Percentiles rank a stretch among this genome's conserved stretches.
Evolutionary conservation across 495 filamentous ascomycete species (phyloP).

Genomic region (Hyaloscypha variabilis): DNA sequence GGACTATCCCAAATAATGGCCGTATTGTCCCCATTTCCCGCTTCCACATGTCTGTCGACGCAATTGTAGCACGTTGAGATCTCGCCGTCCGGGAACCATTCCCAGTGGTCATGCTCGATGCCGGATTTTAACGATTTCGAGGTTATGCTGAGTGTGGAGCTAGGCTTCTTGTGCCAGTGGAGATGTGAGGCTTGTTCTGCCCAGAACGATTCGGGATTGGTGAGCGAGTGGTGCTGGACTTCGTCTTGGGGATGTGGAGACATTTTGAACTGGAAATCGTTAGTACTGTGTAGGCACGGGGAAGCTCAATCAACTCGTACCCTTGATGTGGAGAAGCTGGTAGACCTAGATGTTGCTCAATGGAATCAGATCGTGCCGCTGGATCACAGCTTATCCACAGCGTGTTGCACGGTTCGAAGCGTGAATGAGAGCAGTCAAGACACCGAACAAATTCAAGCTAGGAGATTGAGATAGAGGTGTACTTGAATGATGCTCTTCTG

Average conservation of each 20-base stretch:
- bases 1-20: conserved; percentile 91
- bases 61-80: conserved; percentile 92
- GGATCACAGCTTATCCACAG: too few species aligned
- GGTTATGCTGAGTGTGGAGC: conserved; percentile 42
- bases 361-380: neutral
- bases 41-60: conserved; percentile 81
- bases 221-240: conserved; percentile 55
- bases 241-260: conserved; percentile 48
- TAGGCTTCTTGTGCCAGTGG: conserved; percentile 78
- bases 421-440: too few species aligned
- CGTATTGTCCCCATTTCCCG: conserved; percentile 67
- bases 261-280: conserved; percentile 16
- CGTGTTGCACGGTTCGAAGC: too few species aligned
- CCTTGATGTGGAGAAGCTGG: neutral
- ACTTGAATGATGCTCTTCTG: neutral
- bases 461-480: neutral
- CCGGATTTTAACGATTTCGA: conserved; percentile 45
- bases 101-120: conserved; percentile 61
- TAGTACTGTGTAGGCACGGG: neutral
- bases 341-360: neutral
- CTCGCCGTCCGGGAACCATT: conserved; percentile 88
- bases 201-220: conserved; percentile 76
- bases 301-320: neutral
- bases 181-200: conserved; percentile 69
- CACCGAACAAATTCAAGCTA: neutral